Evolutionary conservation across 208 protist genomes (phyloP), one percentile per base, ranked within the genome.

Genomic region (Trypanosoma grayi): DNA sequence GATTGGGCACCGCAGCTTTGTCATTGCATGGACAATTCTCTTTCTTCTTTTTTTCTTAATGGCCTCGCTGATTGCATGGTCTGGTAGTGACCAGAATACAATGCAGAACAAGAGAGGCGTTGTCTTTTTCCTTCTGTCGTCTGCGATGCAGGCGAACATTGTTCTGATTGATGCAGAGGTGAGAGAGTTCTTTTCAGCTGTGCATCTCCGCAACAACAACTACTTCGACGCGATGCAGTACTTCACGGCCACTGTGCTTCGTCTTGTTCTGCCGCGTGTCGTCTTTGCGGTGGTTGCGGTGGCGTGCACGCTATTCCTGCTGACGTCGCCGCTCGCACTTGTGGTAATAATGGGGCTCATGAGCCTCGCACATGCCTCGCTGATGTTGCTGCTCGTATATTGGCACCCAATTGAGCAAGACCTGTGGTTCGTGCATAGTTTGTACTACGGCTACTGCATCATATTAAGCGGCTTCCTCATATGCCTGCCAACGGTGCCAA

Each of bases 81-180:
- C 48, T 22, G 18, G 25, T 18, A 59, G 54, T 34, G 53, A 60
- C 46, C 63, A 70, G 27, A 54, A 70, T 45, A 54, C 48, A 6
- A 58, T 86, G 56, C 75, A 86, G n/a, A 86, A 82, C 68, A 60
- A 64, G n/a, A 62, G 65, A 39, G 79, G 75, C 1, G 43, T 79
- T n/a, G 28, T 86, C 46, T 86, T 86, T 60, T 61, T 79, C 36
- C 53, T 86, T 16, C 57, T 86, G 13, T 76, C 72, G 16, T 81
- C 64, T 43, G 66, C 79, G 13, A 55, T 81, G 40, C 79, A 81
- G 36, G 61, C 73, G 10, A 81, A 75, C 52, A 60, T 69, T 43
- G 59, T 80, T 16, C 70, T 82, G 34, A 46, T 86, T 40, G 75
- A 79, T 31, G 55, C 66, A 28, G 79, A 82, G 59, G 59, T 82